Conservation (phyloP, 805 yeast species). For the Wickerhamomyces chambardii region DNA sequence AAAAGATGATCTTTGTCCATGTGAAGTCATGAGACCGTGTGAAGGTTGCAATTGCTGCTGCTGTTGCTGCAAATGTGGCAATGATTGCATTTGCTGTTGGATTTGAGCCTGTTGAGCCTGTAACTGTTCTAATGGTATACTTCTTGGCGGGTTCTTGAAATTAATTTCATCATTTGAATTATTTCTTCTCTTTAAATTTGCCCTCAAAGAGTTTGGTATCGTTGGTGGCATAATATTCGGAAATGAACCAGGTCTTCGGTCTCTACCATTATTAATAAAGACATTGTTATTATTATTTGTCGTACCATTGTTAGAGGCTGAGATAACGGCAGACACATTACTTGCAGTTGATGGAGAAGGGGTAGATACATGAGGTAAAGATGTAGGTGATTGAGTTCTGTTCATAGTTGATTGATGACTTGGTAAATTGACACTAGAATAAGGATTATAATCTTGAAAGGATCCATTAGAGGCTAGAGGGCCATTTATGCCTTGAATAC, state of each 20-base stretch:
- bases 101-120: no score
- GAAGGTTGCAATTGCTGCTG: no score
- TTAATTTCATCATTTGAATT: constrained; percentile 9
- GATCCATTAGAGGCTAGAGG: constrained; percentile 9
- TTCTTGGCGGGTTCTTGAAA: constrained; percentile 14
- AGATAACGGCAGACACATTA: constrained; percentile 1
- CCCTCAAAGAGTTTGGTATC: constrained; percentile 7
- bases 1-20: neutral
- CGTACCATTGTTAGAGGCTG: neutral
- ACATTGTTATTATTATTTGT: neutral
- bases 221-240: constrained; percentile 10
- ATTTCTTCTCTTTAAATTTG: constrained; percentile 14
- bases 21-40: no score
- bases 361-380: neutral
- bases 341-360: neutral
- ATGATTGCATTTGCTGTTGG: no score
- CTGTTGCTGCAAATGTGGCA: no score
- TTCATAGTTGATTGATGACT: neutral
- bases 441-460: constrained; percentile 11
- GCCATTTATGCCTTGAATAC: no score
- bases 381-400: constrained; percentile 9
- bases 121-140: constrained; percentile 11
- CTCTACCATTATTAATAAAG: constrained; percentile 1
- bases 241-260: constrained; percentile 15
- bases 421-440: neutral